A percentile compares a stretch with the other conserved stretches of the same genome.
phyloP scores from a whole-genome alignment of 495 filamentous ascomycete species.

The Penicillium chermesinum region DNA sequence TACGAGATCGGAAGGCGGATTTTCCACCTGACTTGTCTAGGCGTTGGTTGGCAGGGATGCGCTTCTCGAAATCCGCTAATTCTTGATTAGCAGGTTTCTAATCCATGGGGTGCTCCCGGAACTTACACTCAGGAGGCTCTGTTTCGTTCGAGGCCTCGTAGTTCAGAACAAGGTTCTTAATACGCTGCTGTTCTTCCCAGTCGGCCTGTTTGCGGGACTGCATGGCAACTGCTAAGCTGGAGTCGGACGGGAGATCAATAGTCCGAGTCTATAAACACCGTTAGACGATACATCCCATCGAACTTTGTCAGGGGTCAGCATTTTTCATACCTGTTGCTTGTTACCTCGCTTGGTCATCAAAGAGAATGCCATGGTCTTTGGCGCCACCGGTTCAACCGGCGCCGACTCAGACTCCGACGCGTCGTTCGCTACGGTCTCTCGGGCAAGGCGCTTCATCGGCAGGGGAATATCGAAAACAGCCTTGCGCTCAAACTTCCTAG shows the following conservation, averaged over 20 bases:
- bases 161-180: slow-evolving; percentile 95
- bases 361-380: slow-evolving; percentile 85
- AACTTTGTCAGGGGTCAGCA: not conserved
- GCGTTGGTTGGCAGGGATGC: slow-evolving; percentile 32
- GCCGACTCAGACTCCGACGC: slow-evolving; percentile 31
- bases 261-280: slow-evolving; percentile 66
- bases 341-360: slow-evolving; percentile 95
- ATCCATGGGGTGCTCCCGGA: slow-evolving; percentile 2
- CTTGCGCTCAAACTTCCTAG: slow-evolving; percentile 90
- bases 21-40: slow-evolving; percentile 66
- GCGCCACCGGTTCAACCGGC: slow-evolving; percentile 35
- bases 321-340: slow-evolving; percentile 77
- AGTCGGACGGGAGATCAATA: slow-evolving; percentile 91
- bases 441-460: slow-evolving; percentile 72
- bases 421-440: slow-evolving; percentile 50
- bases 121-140: slow-evolving; percentile 62
- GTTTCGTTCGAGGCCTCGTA: slow-evolving; percentile 82
- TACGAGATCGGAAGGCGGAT: slow-evolving; percentile 75
- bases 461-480: slow-evolving; percentile 88
- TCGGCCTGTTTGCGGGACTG: slow-evolving; percentile 91
- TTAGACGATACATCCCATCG: not conserved
- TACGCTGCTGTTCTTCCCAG: slow-evolving; percentile 92
- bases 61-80: slow-evolving; percentile 32
- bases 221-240: slow-evolving; percentile 91
- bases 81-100: not conserved